Base-by-base conservation (phyloP, 179 eudicot genomes). In the Silene vulgaris region DNA sequence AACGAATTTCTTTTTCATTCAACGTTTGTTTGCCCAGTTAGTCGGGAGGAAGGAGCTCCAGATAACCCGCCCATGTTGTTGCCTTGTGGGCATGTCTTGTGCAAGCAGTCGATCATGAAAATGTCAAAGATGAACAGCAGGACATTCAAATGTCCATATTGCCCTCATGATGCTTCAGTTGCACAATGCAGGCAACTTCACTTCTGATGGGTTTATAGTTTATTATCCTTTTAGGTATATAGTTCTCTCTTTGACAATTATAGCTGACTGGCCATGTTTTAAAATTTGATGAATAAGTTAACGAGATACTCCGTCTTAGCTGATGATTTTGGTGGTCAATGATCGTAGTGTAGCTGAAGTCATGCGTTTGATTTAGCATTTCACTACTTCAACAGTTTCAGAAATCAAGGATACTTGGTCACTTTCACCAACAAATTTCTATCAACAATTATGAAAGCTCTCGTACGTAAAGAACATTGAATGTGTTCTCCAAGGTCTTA, bases 21-120 rank as follows among this genome's bases (percentile, higher is more conserved):
- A 0, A 78, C 88, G 8, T 89, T 89, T 72, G 88, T 89, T 3
- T 89, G 91, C 68, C 94, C 91, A 0, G 91, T 89, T 60, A 82
- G 86, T 72, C 79, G 89, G 73, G 94, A 89, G 28, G 87, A 86
- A 70, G 91, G 84, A 12, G 82, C 85, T n/a, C 85, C 82, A 67
- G 94, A 89, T 65, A 89, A 89, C 26, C 94, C 91, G 3, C 91
- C 94, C 9, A 88, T 89, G 91, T 70, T 89, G 83, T 32, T 89
- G 76, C 79, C 94, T 0, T 89, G 91, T 71, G 91, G 91, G 65
- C 94, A 89, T 54, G 91, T 85, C 17, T 65, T 88, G 2, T 89
- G 91, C 80, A 85, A 78, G 84, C 91, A 85, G 69, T 85, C 90
- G 1, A 85, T 89, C 14, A 81, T 84, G 6, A 89, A 86, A 78